Evolutionary conservation across 495 filamentous ascomycete species (phyloP), one percentile per base, ranked within the genome.

Genomic region (Amorphotheca resinae): DNA sequence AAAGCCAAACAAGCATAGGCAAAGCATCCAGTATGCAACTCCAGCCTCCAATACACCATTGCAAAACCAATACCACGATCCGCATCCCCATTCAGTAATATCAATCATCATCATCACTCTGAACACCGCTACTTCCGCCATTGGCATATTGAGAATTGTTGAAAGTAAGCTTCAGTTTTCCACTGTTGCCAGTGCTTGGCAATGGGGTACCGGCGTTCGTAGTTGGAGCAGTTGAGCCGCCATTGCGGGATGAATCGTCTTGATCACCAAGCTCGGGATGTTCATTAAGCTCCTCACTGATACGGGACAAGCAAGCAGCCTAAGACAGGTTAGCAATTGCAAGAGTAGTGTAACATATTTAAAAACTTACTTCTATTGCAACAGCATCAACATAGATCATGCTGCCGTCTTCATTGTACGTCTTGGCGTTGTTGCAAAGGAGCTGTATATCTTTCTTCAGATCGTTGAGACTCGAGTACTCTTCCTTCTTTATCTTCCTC

Each of bases 321-420:
- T 87, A 51, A 48, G 30, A 20, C 46, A 41, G 21, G 51, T 67
- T 42, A 69, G 62, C 48, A 58, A 37, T 18, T 23, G 9, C 2
- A 11, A 35, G 23, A 12, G 41, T 4, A 32, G 33, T 2, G 12
- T 45, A 23, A 38, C 20, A 33, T 33, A 31, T 22, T 14, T 32
- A 21, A 31, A 28, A 41, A 67, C 76, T 60, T 68, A 95, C 89
- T 73, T 95, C 87, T 60, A 98, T 95, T 33, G 79, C 64, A 57
- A 87, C 87, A 33, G 87, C 91, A 70, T 98, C 93, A 53, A 82
- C 74, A 66, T 85, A 95, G 35, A 98, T 70, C 45, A 86, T 60
- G 63, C 87, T 95, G 31, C 77, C 80, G 56, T 95, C 91, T 61
- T 98, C 91, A 61, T 98, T 98, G 64, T 91, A 98, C 4, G 80